Conservation (phyloP, 371 early-diverging fungal genomes). For the Lichtheimia ornata region DNA sequence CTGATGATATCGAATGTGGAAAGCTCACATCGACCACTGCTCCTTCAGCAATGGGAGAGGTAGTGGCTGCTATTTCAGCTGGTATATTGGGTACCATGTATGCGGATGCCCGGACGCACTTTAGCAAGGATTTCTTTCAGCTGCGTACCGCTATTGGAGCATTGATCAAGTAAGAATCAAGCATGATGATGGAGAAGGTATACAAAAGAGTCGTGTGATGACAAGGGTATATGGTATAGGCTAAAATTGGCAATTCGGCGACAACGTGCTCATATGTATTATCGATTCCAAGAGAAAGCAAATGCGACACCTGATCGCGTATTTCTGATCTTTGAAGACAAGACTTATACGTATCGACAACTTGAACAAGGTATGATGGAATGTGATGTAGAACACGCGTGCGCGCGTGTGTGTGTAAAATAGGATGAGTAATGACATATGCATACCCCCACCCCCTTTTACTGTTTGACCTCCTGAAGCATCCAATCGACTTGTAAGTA, state of each 20-base stretch:
- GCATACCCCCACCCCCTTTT: neutral
- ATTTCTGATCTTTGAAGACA: conserved; percentile 26
- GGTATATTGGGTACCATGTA: conserved; percentile 29
- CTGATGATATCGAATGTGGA: too few species aligned
- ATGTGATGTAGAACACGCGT: neutral
- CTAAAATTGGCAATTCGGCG: neutral
- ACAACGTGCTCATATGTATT: conserved; percentile 22
- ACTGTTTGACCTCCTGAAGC: conserved; percentile 5
- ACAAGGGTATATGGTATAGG: conserved; percentile 10
- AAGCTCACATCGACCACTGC: too few species aligned
- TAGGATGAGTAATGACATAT: too few species aligned
- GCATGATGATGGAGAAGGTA: neutral
- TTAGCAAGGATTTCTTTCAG: conserved; percentile 20
- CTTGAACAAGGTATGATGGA: conserved; percentile 22
- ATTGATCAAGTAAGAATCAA: conserved; percentile 16
- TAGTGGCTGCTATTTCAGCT: neutral
- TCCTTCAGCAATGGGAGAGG: too few species aligned
- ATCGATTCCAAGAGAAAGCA: conserved; percentile 27
- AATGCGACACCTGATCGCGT: conserved; percentile 18
- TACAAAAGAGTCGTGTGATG: neutral
- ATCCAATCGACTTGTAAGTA: conserved; percentile 27
- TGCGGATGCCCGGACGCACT: conserved; percentile 16
- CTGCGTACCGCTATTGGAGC: conserved; percentile 6
- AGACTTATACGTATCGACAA: conserved; percentile 23
- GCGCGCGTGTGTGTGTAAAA: neutral